Conservation (phyloP, 1,284 basidiomycete species). For the Austroboletus novae-zelandiae region DNA sequence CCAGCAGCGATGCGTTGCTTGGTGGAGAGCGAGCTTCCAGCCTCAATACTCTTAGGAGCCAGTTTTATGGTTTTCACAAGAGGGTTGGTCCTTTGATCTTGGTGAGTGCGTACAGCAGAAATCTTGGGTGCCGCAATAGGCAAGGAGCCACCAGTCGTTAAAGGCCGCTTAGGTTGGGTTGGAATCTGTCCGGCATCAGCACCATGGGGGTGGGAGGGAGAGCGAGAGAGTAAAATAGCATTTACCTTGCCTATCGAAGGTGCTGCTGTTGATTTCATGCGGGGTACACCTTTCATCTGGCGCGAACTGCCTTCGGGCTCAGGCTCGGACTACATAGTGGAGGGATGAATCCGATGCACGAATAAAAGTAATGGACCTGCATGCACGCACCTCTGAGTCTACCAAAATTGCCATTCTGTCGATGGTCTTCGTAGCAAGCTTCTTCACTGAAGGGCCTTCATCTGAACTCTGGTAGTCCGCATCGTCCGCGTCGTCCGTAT, state of each 20-base stretch:
- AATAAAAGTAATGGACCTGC: neutral
- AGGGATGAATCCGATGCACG: neutral
- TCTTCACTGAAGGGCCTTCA: neutral
- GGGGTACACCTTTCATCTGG: conserved; percentile 2
- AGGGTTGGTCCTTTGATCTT: conserved; percentile 28
- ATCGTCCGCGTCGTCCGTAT: conserved; percentile 5
- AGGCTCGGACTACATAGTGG: conserved; percentile 19
- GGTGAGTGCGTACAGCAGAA: conserved; percentile 26
- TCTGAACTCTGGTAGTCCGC: conserved; percentile 6
- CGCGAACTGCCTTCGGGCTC: conserved; percentile 7
- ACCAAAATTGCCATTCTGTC: conserved; percentile 5
- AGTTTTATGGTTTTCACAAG: conserved; percentile 29
- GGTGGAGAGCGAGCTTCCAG: conserved; percentile 42
- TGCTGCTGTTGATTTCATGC: neutral
- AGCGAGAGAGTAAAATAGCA: neutral
- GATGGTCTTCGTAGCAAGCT: conserved; percentile 1
- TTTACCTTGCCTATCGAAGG: conserved; percentile 17
- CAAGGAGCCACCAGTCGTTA: neutral
- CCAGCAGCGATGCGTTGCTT: conserved; percentile 47
- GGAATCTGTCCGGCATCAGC: conserved; percentile 8
- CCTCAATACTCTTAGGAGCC: conserved; percentile 20
- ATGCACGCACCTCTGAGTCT: conserved; percentile 16
- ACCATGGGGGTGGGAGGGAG: neutral
- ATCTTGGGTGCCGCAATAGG: conserved; percentile 17
- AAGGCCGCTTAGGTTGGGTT: conserved; percentile 1